These are phyloP conservation scores for Elongisporangium anandrum DNA, from an alignment of 352 stramenopile genomes.

Conservation along the genomic window DNA sequence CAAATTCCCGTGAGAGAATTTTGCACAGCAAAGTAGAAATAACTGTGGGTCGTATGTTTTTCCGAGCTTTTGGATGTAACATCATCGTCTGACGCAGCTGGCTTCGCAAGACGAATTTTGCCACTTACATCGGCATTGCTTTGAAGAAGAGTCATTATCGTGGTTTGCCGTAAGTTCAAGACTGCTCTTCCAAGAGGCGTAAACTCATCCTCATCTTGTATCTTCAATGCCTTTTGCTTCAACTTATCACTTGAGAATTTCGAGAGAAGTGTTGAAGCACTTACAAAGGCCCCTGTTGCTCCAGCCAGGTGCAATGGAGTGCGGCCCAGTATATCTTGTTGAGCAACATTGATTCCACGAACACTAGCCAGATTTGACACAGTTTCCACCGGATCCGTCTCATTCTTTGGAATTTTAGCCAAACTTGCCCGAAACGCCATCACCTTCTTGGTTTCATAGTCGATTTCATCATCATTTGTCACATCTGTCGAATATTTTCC, in stretches of 20 bases:
- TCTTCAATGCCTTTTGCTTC: constrained; percentile 25
- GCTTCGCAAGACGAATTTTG: constrained; percentile 29
- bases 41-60: constrained; percentile 34
- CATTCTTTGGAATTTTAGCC: constrained; percentile 25
- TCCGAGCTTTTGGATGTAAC: constrained; percentile 1
- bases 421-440: constrained; percentile 38
- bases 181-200: constrained; percentile 58
- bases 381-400: constrained; percentile 72
- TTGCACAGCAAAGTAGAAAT: constrained; percentile 76
- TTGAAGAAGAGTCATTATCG: constrained; percentile 74
- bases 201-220: constrained; percentile 37
- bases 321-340: constrained; percentile 44
- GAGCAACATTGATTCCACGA: constrained; percentile 28
- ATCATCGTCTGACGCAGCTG: neutral
- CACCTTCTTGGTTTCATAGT: constrained; percentile 48
- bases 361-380: constrained; percentile 64
- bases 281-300: constrained; percentile 74
- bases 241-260: constrained; percentile 12
- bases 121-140: constrained; percentile 51
- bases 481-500: constrained; percentile 3
- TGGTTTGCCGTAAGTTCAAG: constrained; percentile 54
- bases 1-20: constrained; percentile 68
- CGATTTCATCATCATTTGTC: constrained; percentile 28
- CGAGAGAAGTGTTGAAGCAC: constrained; percentile 55
- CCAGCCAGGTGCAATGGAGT: constrained; percentile 61